These are phyloP conservation scores for Brassica incana DNA, from an alignment of 345 rosid genomes.

Conservation along the genomic window DNA sequence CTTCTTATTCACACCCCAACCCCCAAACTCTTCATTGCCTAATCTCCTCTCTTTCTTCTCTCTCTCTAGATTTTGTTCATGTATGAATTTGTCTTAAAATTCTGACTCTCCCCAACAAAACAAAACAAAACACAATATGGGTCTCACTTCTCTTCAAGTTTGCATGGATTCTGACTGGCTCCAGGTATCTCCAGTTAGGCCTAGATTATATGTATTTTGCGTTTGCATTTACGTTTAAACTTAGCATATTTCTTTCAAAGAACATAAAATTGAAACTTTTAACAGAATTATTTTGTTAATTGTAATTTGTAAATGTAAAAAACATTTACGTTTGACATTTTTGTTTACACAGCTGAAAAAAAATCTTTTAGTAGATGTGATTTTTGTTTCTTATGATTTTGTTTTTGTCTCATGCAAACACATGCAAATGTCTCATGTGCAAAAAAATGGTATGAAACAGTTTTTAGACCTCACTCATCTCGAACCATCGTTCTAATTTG, in stretches of 20 bases:
- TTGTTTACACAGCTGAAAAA: neutral
- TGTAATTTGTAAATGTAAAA: slow-evolving; percentile 8
- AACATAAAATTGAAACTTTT: neutral
- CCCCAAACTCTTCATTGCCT: slow-evolving; percentile 32
- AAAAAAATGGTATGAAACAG: neutral
- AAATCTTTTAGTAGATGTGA: neutral
- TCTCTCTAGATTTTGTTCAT: slow-evolving; percentile 20
- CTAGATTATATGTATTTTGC: neutral
- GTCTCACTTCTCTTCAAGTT: slow-evolving; percentile 78
- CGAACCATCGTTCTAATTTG: neutral
- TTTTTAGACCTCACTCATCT: slow-evolving; percentile 2
- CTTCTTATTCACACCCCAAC: slow-evolving; percentile 68
- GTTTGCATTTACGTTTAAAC: neutral
- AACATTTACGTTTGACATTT: neutral
- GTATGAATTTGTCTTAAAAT: neutral
- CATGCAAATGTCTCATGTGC: slow-evolving; percentile 9
- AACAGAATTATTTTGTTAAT: neutral
- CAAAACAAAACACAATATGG: slow-evolving; percentile 42
- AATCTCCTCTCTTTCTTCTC: slow-evolving; percentile 13
- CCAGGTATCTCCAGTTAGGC: slow-evolving; percentile 52
- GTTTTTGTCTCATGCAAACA: slow-evolving; percentile 14
- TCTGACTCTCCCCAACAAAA: slow-evolving; percentile 11
- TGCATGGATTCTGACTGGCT: slow-evolving; percentile 99
- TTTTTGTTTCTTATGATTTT: neutral
- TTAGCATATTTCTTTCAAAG: neutral